A percentile compares a stretch with the other conserved stretches of the same genome.
Evolutionary conservation across 2,329 filamentous ascomycete species (phyloP).

Genomic region (Hawksworthiomyces lignivorus): DNA sequence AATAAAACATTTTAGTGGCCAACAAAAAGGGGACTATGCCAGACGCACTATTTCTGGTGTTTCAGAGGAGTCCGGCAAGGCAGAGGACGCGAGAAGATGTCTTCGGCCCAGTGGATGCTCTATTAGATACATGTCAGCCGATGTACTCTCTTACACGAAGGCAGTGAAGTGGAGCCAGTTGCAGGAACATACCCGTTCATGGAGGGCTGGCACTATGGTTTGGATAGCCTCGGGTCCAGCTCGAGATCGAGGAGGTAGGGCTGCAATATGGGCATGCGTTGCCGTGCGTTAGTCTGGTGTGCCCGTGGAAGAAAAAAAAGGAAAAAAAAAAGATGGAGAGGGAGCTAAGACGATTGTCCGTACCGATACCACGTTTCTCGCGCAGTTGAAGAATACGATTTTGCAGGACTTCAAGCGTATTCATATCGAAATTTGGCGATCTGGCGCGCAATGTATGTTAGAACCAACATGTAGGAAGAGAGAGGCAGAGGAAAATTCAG

Average conservation of each 20-base stretch:
- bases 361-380: slow-evolving; percentile 40
- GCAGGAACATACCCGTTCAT: slow-evolving; percentile 20
- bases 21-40: background rate
- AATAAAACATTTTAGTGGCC: background rate
- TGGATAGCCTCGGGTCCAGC: slow-evolving; percentile 25
- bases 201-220: slow-evolving; percentile 20
- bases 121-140: too few species aligned
- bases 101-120: slow-evolving; percentile 48
- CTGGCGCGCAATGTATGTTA: too few species aligned
- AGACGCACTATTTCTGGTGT: slow-evolving; percentile 22
- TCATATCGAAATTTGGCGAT: slow-evolving; percentile 48
- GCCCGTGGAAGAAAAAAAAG: too few species aligned
- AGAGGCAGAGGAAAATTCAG: background rate
- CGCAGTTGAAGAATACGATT: slow-evolving; percentile 43
- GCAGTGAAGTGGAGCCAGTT: too few species aligned
- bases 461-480: background rate
- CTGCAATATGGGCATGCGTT: too few species aligned
- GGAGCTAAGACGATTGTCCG: too few species aligned
- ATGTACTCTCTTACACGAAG: too few species aligned
- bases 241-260: slow-evolving; percentile 26
- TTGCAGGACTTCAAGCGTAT: slow-evolving; percentile 42
- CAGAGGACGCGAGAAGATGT: slow-evolving; percentile 49
- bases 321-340: too few species aligned
- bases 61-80: slow-evolving; percentile 43
- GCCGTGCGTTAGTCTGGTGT: too few species aligned